Evolutionary conservation across 2,329 filamentous ascomycete genomes (phyloP), one percentile per base, ranked within the genome.

Genomic region (Chrysoporthe puriensis): DNA sequence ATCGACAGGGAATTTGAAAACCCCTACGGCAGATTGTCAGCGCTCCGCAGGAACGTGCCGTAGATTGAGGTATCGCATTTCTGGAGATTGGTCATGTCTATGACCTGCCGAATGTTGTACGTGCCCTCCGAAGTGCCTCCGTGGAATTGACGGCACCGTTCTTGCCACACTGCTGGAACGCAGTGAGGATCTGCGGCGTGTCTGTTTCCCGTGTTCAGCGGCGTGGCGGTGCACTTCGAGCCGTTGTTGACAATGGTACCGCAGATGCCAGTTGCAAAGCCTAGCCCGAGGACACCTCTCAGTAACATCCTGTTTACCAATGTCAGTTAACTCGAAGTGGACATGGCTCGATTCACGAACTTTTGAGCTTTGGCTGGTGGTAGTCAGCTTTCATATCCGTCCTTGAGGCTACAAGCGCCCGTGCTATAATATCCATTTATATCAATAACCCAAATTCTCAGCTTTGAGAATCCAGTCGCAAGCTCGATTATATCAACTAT

Each of bases 121-220:
- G 79, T 79, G 1, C 78, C 80, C 63, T 83, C 26, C 26, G 26
- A 26, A 26, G 26, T 26, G 26, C 2, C 26, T 26, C 82, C 40
- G 78, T 76, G 72, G 88, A 84, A 50, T 85, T 78, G 67, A 88
- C 79, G 61, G 77, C 82, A 52, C 84, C 83, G 63, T 84, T 80
- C 56, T 78, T 77, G 2, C 83, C 76, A 71, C 85, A 87, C 40
- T 80, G 73, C 36, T 78, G 72, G 73, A 87, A 86, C 0, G 85
- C 85, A 4, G 80, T 70, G 0, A 84, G 70, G 60, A 87, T 85
- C 50, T 84, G 81, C 8, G 84, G 82, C 34, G 82, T 80, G 73
- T 86, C 84, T 60, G 42, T 32, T 70, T 26, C 68, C 60, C 21
- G 58, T 50, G 8, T 21, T 44, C 26, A 67, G 60, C 3, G 74